Evolutionary conservation across 2,329 filamentous ascomycete species (phyloP).

Genomic region (Calonectria crousiana): DNA sequence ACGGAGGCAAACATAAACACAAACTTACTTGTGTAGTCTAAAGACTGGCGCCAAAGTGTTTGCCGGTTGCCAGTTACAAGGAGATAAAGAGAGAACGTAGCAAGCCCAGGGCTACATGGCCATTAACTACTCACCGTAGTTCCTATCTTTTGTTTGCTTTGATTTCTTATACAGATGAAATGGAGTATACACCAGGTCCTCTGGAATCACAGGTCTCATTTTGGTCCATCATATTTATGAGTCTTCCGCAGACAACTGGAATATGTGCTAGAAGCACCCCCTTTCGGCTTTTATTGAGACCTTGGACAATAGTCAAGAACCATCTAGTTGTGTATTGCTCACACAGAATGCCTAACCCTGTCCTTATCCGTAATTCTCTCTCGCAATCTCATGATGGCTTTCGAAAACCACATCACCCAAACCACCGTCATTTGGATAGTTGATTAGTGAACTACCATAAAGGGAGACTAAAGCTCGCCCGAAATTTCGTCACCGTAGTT

Average conservation of each 20-base stretch:
- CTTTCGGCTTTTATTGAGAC: background rate
- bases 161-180: too few species aligned
- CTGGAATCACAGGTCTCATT: background rate
- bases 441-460: background rate
- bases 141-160: background rate
- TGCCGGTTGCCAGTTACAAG: background rate
- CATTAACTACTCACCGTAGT: background rate
- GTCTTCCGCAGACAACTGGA: too few species aligned
- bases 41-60: background rate
- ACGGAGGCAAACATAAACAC: background rate
- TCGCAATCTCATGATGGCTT: background rate
- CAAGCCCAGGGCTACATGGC: background rate
- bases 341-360: background rate
- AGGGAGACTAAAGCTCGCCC: slow-evolving; percentile 21
- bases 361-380: background rate
- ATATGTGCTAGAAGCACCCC: background rate
- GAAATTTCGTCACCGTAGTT: background rate
- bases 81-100: background rate
- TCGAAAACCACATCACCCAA: background rate
- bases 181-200: background rate
- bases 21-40: too few species aligned
- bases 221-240: background rate
- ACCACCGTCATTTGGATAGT: background rate
- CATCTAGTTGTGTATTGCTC: background rate
- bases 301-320: background rate